Base-by-base conservation (phyloP, 352 stramenopile genomes). In the Globisporangium cystogenes region DNA sequence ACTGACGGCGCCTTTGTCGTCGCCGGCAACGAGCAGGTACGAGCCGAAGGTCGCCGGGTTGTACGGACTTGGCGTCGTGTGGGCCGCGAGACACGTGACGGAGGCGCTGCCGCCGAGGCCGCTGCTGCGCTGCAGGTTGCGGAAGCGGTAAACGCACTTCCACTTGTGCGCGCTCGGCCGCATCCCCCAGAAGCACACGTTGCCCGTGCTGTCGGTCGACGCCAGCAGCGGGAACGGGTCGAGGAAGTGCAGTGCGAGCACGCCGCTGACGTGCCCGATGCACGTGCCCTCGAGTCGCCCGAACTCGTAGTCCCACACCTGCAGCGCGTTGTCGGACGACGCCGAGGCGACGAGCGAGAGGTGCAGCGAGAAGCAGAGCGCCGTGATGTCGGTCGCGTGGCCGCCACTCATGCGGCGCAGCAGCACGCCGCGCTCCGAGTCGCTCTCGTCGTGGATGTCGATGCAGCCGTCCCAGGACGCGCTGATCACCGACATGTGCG, bases 251-350 rank as follows among this genome's bases (percentile, higher is more conserved):
- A 94, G 53, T 21, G 71, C 64, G 23, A 86, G 57, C 24, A 94
- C 63, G 16, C 79, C 76, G 52, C 70, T 87, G 51, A 86, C 76
- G 55, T 93, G 78, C 7, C 79, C 74, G 26, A 89, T 74, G 58
- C 82, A 88, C 47, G 74, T 86, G n/a, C 68, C 63, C 42, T 88
- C 72, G 3, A 88, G 70, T 15, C 86, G 79, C 23, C 83, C 84
- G 53, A 95, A 96, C 59, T 96, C 86, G 67, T 92, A 96, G 56
- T 90, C 76, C 86, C 86, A 96, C 29, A 94, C 55, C 55, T 89
- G 78, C 12, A 95, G 72, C 33, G 69, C 72, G 49, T 65, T 70
- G 47, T 94, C 81, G 2, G 76, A 81, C 14, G 79, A 82, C 6
- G 82, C 85, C 0, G 81, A 88, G 0, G 82, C 85, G 48, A 96